These are phyloP conservation scores for Didymella pomorum DNA, from an alignment of 2,329 filamentous ascomycete genomes.

Conservation along the genomic window DNA sequence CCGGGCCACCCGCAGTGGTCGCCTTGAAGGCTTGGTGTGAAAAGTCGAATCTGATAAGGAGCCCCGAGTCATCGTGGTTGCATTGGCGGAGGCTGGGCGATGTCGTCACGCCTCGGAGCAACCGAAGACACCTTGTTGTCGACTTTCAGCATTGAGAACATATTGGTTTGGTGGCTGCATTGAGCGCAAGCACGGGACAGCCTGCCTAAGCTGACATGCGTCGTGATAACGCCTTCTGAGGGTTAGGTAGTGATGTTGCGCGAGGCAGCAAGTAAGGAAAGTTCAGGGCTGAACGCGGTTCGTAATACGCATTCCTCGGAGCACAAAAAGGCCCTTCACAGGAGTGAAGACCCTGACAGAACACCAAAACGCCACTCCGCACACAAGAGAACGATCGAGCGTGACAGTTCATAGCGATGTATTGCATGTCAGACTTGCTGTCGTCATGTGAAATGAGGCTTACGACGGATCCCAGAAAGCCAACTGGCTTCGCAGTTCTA, in stretches of 20 bases:
- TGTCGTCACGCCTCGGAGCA: slow-evolving; percentile 3
- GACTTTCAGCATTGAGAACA: no score
- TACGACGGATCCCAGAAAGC: neutral
- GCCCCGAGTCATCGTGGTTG: neutral
- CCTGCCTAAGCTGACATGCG: neutral
- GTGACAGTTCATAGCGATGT: neutral
- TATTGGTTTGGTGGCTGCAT: no score
- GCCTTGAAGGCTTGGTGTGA: slow-evolving; percentile 1
- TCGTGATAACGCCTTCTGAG: neutral
- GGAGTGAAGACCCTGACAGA: neutral
- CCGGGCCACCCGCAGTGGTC: neutral
- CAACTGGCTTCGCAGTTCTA: neutral
- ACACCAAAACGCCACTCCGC: neutral
- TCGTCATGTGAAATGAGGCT: neutral
- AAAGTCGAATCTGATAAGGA: slow-evolving; percentile 16
- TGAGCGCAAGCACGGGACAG: neutral
- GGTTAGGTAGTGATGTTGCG: slow-evolving; percentile 4
- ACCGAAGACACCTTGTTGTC: neutral
- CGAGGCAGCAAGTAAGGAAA: slow-evolving; percentile 4
- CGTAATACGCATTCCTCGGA: slow-evolving; percentile 12
- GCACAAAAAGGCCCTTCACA: neutral
- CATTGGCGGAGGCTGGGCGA: slow-evolving; percentile 17
- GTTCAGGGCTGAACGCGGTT: slow-evolving; percentile 10
- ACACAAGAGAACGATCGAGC: neutral
- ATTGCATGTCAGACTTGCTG: neutral